Base-by-base conservation (phyloP, 495 filamentous ascomycete species). In the Penicillium paradoxum region DNA sequence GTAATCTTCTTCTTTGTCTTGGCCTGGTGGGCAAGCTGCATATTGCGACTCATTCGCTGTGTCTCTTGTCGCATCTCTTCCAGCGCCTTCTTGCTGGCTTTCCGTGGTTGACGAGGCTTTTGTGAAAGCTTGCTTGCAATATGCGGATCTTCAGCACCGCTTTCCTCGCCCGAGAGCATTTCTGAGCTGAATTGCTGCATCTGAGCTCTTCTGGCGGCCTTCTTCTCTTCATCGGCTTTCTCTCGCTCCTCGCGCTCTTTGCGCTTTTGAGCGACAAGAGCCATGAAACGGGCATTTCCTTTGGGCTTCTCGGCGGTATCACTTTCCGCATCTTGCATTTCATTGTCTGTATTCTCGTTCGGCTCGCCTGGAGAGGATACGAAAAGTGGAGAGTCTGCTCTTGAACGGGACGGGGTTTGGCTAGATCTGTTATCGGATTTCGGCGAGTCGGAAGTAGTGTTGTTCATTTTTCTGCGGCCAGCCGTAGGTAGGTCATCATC, bases 21-120 rank as follows among this genome's bases (percentile, higher is more conserved):
- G 6, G 88, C 86, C 63, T 97, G 83, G 65, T 97, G 90, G n/a
- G 87, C 81, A 19, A 99, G 74, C 62, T 97, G 93, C 79, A 93
- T 84, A 57, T 87, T 93, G 52, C 93, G 81, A 56, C 79, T 84
- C 76, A 99, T 79, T 19, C 95, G 85, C 68, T 97, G 91, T 1
- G 92, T 96, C 69, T 97, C 93, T 38, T 88, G 78, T 50, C 82
- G 82, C 85, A 97, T 96, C 62, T 97, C 92, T 68, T 96, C 88
- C n/a, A 96, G 51, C 0, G 95, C 93, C 73, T 92, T 96, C 73
- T 95, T 97, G 72, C 91, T 90, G 4, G 93, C 93, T 60, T 91
- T 96, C 1, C 93, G 82, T 4, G 86, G 73, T 5, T 90, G 87
- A 6, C 84, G 82, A 13, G 82, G 67, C 30, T 84, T 74, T 52